These are phyloP conservation scores for Triticum turgidum DNA, from an alignment of 176 grass and related monocot genomes.

Conservation along the genomic window DNA sequence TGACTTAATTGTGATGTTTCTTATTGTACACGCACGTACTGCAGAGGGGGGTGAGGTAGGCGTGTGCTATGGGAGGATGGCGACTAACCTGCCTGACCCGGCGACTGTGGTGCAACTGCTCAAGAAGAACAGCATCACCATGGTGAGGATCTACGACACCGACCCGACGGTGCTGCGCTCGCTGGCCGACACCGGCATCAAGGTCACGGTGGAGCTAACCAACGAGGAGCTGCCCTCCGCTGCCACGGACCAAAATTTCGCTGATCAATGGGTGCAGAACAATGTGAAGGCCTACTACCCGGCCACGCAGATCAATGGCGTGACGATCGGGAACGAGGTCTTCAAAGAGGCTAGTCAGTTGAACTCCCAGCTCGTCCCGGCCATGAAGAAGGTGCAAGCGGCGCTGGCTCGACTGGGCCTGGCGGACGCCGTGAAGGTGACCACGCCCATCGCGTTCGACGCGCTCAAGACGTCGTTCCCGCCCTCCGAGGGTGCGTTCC, in stretches of 20 bases:
- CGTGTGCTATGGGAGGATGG: constrained; percentile 64
- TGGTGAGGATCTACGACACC: constrained; percentile 63
- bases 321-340: constrained; percentile 75
- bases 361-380: constrained; percentile 21
- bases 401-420: constrained; percentile 41
- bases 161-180: constrained; percentile 27
- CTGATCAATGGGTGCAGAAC: constrained; percentile 35
- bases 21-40: background rate
- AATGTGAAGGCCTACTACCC: constrained; percentile 45
- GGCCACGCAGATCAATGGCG: constrained; percentile 44
- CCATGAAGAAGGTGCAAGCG: constrained; percentile 49
- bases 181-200: constrained; percentile 48
- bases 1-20: no score
- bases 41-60: constrained; percentile 51
- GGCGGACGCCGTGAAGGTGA: constrained; percentile 56
- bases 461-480: constrained; percentile 48
- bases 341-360: constrained; percentile 36
- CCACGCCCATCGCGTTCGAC: constrained; percentile 42
- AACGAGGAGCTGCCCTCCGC: constrained; percentile 42
- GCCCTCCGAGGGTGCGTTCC: constrained; percentile 46
- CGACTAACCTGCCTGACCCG: constrained; percentile 48
- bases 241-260: constrained; percentile 19
- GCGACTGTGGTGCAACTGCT: constrained; percentile 55
- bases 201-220: constrained; percentile 45
- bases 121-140: constrained; percentile 38